Base-by-base conservation (phyloP, 75 land plant species). In the Cupressus sempervirens region DNA sequence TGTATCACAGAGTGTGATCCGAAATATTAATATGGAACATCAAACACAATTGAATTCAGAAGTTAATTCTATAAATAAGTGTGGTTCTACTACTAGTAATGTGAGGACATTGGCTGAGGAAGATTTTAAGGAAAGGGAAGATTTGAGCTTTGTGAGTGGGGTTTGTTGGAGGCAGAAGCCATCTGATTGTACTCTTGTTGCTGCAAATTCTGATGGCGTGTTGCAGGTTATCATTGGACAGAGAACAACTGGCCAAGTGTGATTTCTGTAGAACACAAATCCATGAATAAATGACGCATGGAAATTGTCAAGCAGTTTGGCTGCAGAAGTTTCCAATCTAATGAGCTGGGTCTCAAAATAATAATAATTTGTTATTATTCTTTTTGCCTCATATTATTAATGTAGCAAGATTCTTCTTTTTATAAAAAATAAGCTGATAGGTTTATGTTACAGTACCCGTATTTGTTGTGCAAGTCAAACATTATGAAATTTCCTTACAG, bases 121-220 rank as follows among this genome's bases (percentile, higher is more conserved):
- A 68, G 84, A 79, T 20, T 83, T 83, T 8, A 43, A 74, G 32
- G 62, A 14, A 18, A 3, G 68, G 10, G 43, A n/a, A 14, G 52
- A 32, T 41, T 72, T 88, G 67, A 80, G 86, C 50, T 93, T 91
- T 41, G 97, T 95, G 45, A 89, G 97, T 67, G 82, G 93, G 23
- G 95, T 95, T 43, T 91, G 94, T 62, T 95, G 94, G 97, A 90
- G 90, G 84, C 86, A 87, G 68, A 81, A 67, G 26, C 45, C 40
- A 3, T 36, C 32, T 56, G 84, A 87, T 35, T 91, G 95, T 87
- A 86, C 88, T 34, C 88, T 95, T 20, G 92, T 94, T 38, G 91
- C 96, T 56, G 97, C 96, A 1, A 93, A 93, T 14, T 93, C 95
- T 30, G 88, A 91, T 52, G 97, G 97, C 35, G 84, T 83, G 68